Base-by-base conservation (phyloP, 2,329 filamentous ascomycete species). In the Zymoseptoria pseudotritici region DNA sequence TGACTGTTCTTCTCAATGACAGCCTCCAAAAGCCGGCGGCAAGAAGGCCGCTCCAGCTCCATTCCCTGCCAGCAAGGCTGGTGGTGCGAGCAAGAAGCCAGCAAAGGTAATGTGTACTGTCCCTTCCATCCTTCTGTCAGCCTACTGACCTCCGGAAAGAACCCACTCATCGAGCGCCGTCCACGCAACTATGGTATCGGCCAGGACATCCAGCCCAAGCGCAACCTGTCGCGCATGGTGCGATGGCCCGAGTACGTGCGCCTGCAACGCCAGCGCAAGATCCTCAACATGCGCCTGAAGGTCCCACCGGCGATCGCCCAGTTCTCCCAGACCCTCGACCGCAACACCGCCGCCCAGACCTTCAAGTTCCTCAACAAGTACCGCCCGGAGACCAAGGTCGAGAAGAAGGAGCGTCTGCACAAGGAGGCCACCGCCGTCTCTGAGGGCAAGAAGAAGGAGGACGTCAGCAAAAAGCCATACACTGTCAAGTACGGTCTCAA, bases 281-380 rank as follows among this genome's bases (percentile, higher is more conserved):
- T 97, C 82, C 87, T 99, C 80, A 91, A 93, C 85, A 85, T 99
- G 81, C 93, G 94, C 76, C 85, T 99, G 76, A 99, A 99, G 89
- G 94, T 99, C 66, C 94, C 94, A 66, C 94, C 95, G 76, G 88
- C 93, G 72, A 91, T 99, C 73, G 87, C 93, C 72, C 94, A 99
- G 85, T 99, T 97, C 88, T 88, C 91, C 83, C 89, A 93, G 80
- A 91, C 95, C 72, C 89, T 97, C 74, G 90, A 96, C 86, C 89
- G 90, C 82, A 95, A 96, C 86, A 90, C 93, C 70, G 95, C 95
- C 71, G 90, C 91, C 73, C 93, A 97, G 84, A 85, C 90, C 69
- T 94, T 99, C 86, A 97, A 97, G 87, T 88, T 99, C 77, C 90
- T 99, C 77, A 96, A 96, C 90, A 99, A 99, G 86, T 99, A 99